Evolutionary conservation across 2,329 filamentous ascomycete genomes (phyloP), one percentile per base, ranked within the genome.

Genomic region (Fusarium temperatum): DNA sequence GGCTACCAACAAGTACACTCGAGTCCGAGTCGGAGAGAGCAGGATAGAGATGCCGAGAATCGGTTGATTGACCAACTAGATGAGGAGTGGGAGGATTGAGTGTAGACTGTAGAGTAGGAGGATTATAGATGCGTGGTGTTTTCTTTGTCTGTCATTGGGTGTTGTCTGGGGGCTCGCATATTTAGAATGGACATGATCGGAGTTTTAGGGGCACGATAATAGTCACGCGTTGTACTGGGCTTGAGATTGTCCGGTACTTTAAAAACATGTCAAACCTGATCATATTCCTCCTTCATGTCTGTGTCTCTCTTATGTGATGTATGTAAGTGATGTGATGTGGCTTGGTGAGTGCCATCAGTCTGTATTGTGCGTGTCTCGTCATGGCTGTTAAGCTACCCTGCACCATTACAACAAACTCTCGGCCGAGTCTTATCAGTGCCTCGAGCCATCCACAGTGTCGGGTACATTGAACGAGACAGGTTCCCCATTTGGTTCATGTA

Each of bases 41-140:
- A 86, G 75, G 85, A 85, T 78, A 82, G 87, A 63, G 96, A 98
- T 67, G 95, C 95, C 63, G 96, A 98, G 84, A 98, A 98, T 82
- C 87, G 95, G 72, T 84, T 98, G 77, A 98, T 99, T 81, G 96
- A 98, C 82, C 94, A 98, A 82, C 87, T 98, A 68, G 96, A 98
- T 79, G 96, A 98, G 82, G 95, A 98, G 81, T 98, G 96, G 96
- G 95, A 98, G 77, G 95, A 98, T 73, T 91, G 30, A 69, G 36
- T 24, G 36, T 32, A 56, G 30, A 69, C 32, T 24, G 36, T 32
- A 56, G 39, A 24, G 12, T 7, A 50, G 48, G 44, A 28, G 14
- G 20, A n/a, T 14, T 26, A 53, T 62, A 54, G 22, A 50, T 62
- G 47, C 26, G 39, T 59, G 61, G 45, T 53, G 20, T 39, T 68